phyloP scores from a whole-genome alignment of 805 yeast genomes.

The Nematodospora valgi region DNA sequence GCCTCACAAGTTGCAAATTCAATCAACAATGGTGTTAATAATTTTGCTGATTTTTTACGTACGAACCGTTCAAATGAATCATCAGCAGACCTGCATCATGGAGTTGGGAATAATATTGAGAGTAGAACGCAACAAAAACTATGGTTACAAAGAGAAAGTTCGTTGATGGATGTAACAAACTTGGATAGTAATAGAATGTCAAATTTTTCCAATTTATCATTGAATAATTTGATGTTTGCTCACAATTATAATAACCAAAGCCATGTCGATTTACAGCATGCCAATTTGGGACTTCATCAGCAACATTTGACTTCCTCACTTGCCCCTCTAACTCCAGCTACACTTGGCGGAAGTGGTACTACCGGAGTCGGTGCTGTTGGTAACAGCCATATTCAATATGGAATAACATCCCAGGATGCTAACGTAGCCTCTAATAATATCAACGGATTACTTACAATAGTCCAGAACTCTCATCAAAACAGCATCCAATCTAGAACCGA shows the following conservation, averaged over 20 bases:
- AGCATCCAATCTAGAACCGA: conserved; percentile 67
- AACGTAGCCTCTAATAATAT: conserved; percentile 17
- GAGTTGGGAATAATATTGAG: conserved; percentile 26
- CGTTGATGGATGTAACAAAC: conserved; percentile 54
- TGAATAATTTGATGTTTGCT: conserved; percentile 38
- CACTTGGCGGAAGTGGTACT: conserved; percentile 3
- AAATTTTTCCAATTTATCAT: conserved; percentile 38
- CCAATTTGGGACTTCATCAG: conserved; percentile 8
- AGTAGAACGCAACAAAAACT: conserved; percentile 80
- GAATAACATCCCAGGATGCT: neutral
- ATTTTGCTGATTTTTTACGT: conserved; percentile 28
- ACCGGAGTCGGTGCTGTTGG: too few relatives aligned
- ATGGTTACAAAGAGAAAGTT: conserved; percentile 79
- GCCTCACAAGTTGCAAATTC: conserved; percentile 7
- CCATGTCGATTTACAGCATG: conserved; percentile 11
- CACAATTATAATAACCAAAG: conserved; percentile 24
- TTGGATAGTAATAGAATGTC: conserved; percentile 26
- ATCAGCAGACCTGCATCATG: neutral
- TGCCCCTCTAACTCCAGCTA: conserved; percentile 1
- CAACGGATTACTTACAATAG: conserved; percentile 25
- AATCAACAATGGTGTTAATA: conserved; percentile 21
- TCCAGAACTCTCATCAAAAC: conserved; percentile 34
- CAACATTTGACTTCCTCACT: neutral
- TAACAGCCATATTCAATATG: too few relatives aligned
- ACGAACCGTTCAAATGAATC: conserved; percentile 12